Conservation (phyloP, 2,329 filamentous ascomycete species). For the Zalaria obscura region DNA sequence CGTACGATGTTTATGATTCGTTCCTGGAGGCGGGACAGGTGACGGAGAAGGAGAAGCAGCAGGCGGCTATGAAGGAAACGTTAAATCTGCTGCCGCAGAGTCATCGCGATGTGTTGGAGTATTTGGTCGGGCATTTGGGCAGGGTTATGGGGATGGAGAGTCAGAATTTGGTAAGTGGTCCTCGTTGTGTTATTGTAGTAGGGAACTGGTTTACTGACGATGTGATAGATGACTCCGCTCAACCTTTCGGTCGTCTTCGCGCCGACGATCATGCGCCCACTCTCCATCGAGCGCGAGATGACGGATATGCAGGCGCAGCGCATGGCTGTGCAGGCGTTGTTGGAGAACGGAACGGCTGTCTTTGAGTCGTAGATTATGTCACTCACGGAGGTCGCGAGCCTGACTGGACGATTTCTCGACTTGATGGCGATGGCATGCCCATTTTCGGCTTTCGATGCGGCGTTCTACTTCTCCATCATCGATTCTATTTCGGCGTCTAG, state of each 20-base stretch:
- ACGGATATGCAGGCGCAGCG: constrained; percentile 93
- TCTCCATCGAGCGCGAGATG: constrained; percentile 84
- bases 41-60: constrained; percentile 51
- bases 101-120: constrained; percentile 82
- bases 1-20: constrained; percentile 81
- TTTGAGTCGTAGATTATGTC: constrained; percentile 31
- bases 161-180: constrained; percentile 59
- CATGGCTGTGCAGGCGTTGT: constrained; percentile 76
- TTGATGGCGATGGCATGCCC: no score
- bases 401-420: no score
- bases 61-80: constrained; percentile 55
- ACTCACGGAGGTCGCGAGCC: no score
- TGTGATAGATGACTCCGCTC: constrained; percentile 75
- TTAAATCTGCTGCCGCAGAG: constrained; percentile 67
- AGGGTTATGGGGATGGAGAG: constrained; percentile 70
- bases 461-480: no score
- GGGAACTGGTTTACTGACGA: constrained; percentile 11
- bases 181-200: background rate
- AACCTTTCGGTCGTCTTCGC: constrained; percentile 96
- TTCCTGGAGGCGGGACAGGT: constrained; percentile 59
- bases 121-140: constrained; percentile 83
- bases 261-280: constrained; percentile 89
- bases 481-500: no score
- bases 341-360: constrained; percentile 75
- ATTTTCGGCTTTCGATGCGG: no score